Base-by-base conservation (phyloP, 768 basidiomycete genomes). In the Pleurotus ostreatus region DNA sequence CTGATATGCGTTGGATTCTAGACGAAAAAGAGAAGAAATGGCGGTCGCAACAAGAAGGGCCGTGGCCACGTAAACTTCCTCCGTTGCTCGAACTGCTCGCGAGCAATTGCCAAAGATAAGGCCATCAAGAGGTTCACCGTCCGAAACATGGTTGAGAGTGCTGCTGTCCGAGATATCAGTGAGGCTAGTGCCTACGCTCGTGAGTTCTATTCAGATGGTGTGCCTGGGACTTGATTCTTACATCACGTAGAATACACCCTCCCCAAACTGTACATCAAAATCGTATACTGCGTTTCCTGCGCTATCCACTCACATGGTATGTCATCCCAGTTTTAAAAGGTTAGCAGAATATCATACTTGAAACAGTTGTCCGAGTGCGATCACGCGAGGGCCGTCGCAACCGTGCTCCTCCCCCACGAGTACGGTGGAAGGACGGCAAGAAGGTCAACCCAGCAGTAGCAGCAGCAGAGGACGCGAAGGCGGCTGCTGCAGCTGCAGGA, bases 21-120 rank as follows among this genome's bases (percentile, higher is more conserved):
- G 95, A 98, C 94, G 65, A 96, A 95, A 83, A 97, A 98, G 82
- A 88, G 95, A 92, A 89, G 95, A 91, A 94, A 92, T 83, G 88
- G 88, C 71, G 97, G 96, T 65, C 94, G 97, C 68, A 98, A 97
- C 94, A 97, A 98, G 84, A 92, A 95, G 73, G 94, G 95, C 68
- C 94, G 97, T 69, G 97, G 96, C 73, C 94, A 97, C 76, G 92
- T 94, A 73, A 82, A 74, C 61, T 92, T 91, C 73, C 84, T 99
- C 70, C 90, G 97, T 67, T 99, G 97, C 84, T 95, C 94, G 64
- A 99, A 99, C 86, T 99, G 97, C 85, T 93, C 93, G 69, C 91
- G 97, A 65, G 94, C 92, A 72, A 94, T 97, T 57, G 88, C 81
- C 65, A 98, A 98, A 83, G 96, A 98, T 82, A 98, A 98, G 84